Evolutionary conservation across 148 eudicot species (phyloP).

Genomic region (Camellia sinensis): DNA sequence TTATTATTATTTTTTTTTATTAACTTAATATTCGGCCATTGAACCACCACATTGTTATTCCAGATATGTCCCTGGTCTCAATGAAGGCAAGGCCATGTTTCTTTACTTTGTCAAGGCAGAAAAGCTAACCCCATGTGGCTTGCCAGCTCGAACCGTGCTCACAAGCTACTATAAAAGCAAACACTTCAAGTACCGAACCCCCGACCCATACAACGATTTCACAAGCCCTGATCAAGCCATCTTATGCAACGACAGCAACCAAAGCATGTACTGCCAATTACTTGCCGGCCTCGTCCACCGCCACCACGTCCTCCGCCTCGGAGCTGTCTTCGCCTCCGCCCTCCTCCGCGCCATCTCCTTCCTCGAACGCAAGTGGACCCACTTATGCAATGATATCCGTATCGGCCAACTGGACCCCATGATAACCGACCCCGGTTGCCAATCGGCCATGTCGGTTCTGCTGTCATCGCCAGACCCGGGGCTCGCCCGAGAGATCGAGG

Average conservation of each 20-base stretch:
- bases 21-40: too few species aligned
- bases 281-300: slow-evolving; percentile 63
- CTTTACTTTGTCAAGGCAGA: slow-evolving; percentile 73
- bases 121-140: slow-evolving; percentile 64
- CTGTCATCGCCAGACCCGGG: slow-evolving; percentile 41
- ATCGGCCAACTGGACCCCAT: slow-evolving; percentile 36
- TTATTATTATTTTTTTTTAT: not conserved
- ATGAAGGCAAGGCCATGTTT: slow-evolving; percentile 71
- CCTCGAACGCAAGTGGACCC: slow-evolving; percentile 54
- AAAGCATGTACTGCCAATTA: slow-evolving; percentile 84
- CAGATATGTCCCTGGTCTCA: slow-evolving; percentile 59
- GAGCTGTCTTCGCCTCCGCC: slow-evolving; percentile 78
- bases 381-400: slow-evolving; percentile 58
- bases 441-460: slow-evolving; percentile 40
- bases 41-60: not conserved
- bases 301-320: slow-evolving; percentile 63
- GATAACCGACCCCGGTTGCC: slow-evolving; percentile 48
- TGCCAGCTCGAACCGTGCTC: slow-evolving; percentile 59
- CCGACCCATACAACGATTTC: slow-evolving; percentile 41
- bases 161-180: slow-evolving; percentile 75
- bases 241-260: slow-evolving; percentile 61
- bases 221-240: slow-evolving; percentile 70
- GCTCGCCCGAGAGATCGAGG: slow-evolving; percentile 53
- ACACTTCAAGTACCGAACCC: slow-evolving; percentile 51
- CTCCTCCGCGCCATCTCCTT: slow-evolving; percentile 63